A percentile compares a stretch with the other conserved stretches of the same genome.
phyloP scores from a whole-genome alignment of 2,329 filamentous ascomycete species.

The Colletotrichum liriopes region DNA sequence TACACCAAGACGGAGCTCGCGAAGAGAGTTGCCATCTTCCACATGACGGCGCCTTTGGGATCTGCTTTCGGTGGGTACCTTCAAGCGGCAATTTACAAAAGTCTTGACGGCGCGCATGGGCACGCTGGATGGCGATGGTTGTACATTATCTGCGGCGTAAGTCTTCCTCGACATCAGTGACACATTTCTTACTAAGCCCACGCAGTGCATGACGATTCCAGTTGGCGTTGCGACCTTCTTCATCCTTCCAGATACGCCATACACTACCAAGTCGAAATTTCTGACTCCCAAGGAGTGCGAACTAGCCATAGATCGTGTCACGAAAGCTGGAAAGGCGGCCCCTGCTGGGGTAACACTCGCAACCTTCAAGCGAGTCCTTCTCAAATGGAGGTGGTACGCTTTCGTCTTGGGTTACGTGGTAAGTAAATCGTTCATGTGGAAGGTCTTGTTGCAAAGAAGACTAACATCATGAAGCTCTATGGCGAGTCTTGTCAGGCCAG shows the following conservation, averaged over 20 bases:
- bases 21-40: slow-evolving; percentile 65
- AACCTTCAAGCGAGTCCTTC: slow-evolving; percentile 41
- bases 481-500: slow-evolving; percentile 28
- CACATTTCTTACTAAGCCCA: neutral
- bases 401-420: slow-evolving; percentile 45
- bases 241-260: slow-evolving; percentile 36
- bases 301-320: slow-evolving; percentile 28
- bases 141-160: slow-evolving; percentile 57
- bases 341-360: slow-evolving; percentile 40
- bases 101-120: slow-evolving; percentile 64
- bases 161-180: slow-evolving; percentile 33
- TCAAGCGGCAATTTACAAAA: slow-evolving; percentile 67
- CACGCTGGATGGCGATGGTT: slow-evolving; percentile 58
- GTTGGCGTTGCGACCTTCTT: slow-evolving; percentile 38
- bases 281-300: slow-evolving; percentile 29
- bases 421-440: neutral
- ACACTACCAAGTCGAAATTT: slow-evolving; percentile 28
- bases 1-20: slow-evolving; percentile 58
- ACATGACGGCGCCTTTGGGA: slow-evolving; percentile 66
- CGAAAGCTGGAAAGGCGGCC: slow-evolving; percentile 41
- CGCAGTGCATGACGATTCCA: slow-evolving; percentile 43
- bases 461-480: slow-evolving; percentile 25
- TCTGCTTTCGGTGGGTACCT: slow-evolving; percentile 71
- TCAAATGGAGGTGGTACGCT: slow-evolving; percentile 43
- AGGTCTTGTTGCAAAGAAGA: neutral